Percentiles rank a stretch among this genome's conserved stretches.
Conservation (phyloP, 441 rosid species). For the Erodium moschatum region DNA sequence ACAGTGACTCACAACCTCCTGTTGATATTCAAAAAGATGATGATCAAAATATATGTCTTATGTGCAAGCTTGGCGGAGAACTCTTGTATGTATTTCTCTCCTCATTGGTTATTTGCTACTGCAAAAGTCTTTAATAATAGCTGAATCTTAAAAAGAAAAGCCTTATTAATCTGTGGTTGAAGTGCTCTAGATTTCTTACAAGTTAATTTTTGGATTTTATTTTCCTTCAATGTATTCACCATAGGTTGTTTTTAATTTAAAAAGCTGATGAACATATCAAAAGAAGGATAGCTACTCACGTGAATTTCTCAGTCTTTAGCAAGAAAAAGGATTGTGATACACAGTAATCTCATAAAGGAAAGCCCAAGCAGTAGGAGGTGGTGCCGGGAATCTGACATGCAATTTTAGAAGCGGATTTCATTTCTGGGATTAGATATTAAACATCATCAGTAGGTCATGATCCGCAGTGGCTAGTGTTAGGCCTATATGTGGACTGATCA, state of each 20-base stretch:
- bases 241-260: neutral
- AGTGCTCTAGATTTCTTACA: constrained; percentile 8
- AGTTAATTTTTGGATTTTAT: neutral
- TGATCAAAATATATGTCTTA: constrained; percentile 16
- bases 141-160: neutral
- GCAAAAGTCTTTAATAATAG: constrained; percentile 14
- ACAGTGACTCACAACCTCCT: constrained; percentile 22
- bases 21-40: constrained; percentile 20
- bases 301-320: neutral
- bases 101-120: constrained; percentile 15
- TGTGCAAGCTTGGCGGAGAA: constrained; percentile 46
- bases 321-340: neutral
- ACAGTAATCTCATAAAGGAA: neutral
- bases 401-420: neutral
- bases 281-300: neutral
- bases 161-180: neutral
- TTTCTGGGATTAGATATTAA: neutral
- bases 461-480: neutral
- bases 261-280: neutral
- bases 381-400: neutral
- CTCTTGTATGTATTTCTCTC: constrained; percentile 43
- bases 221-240: neutral
- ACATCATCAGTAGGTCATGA: too few species aligned
- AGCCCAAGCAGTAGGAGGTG: neutral
- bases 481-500: constrained; percentile 3